Evolutionary conservation across 768 basidiomycete species (phyloP), one percentile per base, ranked within the genome.

Genomic region (Pholiota conissans): DNA sequence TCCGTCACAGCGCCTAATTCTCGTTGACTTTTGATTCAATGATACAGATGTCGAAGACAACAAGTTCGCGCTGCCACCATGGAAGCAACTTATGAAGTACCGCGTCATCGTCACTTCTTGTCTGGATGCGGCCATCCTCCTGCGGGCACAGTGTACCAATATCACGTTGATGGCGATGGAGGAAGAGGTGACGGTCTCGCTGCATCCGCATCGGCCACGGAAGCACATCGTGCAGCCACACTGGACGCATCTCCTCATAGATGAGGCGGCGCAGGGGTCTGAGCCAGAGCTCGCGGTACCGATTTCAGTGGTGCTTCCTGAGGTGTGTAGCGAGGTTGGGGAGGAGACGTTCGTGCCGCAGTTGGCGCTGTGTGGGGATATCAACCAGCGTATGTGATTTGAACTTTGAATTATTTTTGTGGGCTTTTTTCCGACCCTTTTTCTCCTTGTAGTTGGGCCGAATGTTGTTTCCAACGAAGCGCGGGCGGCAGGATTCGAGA

Each of bases 191-290:
- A 52, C 70, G n/a, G 61, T 61, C 39, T 59, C 71, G 0, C 49
- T 81, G 18, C 79, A 81, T 65, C 78, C 79, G 4, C 68, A 71
- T 62, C 65, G 71, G 11, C 65, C 59, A 6, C 39, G 55, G 18
- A 67, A 69, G 30, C 58, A 68, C 30, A 67, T 67, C 0, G 72
- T 73, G 7, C 67, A 72, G 49, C 79, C 78, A 13, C 81, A 83
- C 63, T 83, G 79, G 79, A 80, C 80, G 1, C 81, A 83, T 68
- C 68, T 83, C 3, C 53, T 83, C 1, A 80, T 83, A 54, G 81
- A 83, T 55, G 81, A 83, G 68, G 79, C 81, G 14, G 81, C 79
- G 4, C 80, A 83, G 74, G 80, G 79, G 7, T 79, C 79, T 11
- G 81, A 83, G 60, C 80, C 81, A 8, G 81, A 81, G 58, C 71